phyloP scores from a whole-genome alignment of 2,329 filamentous ascomycete genomes.

The Capronia coronata region DNA sequence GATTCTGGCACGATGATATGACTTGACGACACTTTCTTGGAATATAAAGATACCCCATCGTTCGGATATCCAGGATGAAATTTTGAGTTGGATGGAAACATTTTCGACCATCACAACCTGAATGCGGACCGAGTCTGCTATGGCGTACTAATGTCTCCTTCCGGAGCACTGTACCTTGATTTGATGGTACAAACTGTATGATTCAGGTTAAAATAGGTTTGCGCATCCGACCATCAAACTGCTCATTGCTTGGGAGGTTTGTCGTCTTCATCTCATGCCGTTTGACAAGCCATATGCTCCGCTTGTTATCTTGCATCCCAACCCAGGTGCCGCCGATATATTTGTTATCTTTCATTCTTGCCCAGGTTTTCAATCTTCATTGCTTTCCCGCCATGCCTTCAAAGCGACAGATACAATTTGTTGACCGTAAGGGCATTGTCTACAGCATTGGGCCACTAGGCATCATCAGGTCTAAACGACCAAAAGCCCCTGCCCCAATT shows the following conservation, averaged over 20 bases:
- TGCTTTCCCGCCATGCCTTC: not conserved
- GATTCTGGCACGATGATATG: not conserved
- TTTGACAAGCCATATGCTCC: no score
- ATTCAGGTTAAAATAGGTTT: no score
- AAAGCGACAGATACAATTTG: not conserved
- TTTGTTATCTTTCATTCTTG: not conserved
- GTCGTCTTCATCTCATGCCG: no score
- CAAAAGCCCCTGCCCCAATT: not conserved
- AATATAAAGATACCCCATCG: not conserved
- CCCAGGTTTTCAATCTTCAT: not conserved
- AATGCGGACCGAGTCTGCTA: no score
- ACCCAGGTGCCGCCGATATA: not conserved
- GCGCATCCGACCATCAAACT: no score
- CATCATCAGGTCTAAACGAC: not conserved
- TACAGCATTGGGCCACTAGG: not conserved
- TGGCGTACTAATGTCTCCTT: no score
- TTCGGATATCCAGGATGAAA: not conserved
- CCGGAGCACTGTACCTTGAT: no score
- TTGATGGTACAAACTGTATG: not conserved
- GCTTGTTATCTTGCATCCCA: not conserved
- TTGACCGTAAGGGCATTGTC: not conserved
- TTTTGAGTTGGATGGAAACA: not conserved
- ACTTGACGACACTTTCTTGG: not conserved
- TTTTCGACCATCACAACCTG: no score
- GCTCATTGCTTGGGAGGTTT: no score